These are phyloP conservation scores for Lunularia cruciata DNA, from an alignment of 225 moss, liverwort and hornwort species.

Conservation along the genomic window DNA sequence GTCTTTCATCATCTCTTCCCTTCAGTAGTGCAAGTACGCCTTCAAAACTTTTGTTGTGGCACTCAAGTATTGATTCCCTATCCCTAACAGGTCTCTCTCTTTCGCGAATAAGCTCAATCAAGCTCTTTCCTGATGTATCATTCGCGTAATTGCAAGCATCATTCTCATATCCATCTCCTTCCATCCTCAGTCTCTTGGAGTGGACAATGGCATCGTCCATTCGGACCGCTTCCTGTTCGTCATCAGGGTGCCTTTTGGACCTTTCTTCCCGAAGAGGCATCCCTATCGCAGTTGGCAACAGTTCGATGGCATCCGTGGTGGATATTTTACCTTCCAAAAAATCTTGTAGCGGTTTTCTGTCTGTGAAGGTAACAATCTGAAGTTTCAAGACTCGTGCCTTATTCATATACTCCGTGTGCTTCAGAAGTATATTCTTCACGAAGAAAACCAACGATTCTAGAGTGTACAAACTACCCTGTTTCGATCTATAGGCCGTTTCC, in stretches of 20 bases:
- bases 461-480: conserved; percentile 89
- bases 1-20: conserved; percentile 77
- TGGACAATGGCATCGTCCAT: conserved; percentile 50
- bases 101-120: conserved; percentile 69
- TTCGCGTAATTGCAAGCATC: conserved; percentile 32
- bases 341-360: conserved; percentile 91
- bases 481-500: conserved; percentile 92
- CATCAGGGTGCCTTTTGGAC: conserved; percentile 42
- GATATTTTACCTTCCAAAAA: conserved; percentile 89
- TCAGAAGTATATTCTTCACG: conserved; percentile 66
- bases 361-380: conserved; percentile 86
- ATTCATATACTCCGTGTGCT: conserved; percentile 91
- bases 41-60: conserved; percentile 83
- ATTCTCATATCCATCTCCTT: conserved; percentile 25
- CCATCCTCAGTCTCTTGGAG: conserved; percentile 46
- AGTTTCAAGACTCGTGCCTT: conserved; percentile 78
- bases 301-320: conserved; percentile 90
- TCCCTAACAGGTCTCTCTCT: conserved; percentile 88
- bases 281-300: conserved; percentile 52
- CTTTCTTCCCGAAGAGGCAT: conserved; percentile 45
- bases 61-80: conserved; percentile 83
- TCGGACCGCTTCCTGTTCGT: conserved; percentile 35
- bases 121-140: conserved; percentile 46
- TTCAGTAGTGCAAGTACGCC: conserved; percentile 58
- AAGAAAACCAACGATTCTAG: conserved; percentile 84